Percentiles rank a stretch among this genome's conserved stretches.
Conservation (phyloP, 495 filamentous ascomycete species). For the Xylaria telfairii region DNA sequence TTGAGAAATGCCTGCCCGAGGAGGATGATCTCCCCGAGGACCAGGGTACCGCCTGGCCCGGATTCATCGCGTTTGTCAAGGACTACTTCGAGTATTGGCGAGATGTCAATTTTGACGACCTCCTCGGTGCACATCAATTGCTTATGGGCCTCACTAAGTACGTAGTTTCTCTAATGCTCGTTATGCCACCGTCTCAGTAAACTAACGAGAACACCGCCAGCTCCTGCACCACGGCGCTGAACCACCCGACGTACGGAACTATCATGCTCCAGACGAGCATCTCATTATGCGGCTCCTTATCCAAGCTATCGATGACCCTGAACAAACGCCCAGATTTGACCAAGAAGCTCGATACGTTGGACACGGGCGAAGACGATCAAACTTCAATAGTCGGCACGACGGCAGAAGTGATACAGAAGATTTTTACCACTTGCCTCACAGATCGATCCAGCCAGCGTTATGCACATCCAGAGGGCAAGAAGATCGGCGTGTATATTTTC, state of each 20-base stretch:
- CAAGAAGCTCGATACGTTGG: slow-evolving; percentile 58
- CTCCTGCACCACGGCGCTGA: slow-evolving; percentile 80
- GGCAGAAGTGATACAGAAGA: slow-evolving; percentile 84
- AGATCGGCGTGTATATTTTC: slow-evolving; percentile 85
- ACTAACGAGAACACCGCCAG: slow-evolving; percentile 46
- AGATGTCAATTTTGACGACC: slow-evolving; percentile 75
- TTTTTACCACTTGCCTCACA: slow-evolving; percentile 88
- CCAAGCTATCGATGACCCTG: slow-evolving; percentile 79
- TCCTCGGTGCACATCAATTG: slow-evolving; percentile 74
- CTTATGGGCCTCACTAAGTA: slow-evolving; percentile 77
- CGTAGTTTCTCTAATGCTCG: neutral
- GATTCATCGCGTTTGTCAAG: slow-evolving; percentile 77
- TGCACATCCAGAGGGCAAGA: slow-evolving; percentile 76
- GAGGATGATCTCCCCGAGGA: slow-evolving; percentile 52
- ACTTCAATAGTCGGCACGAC: slow-evolving; percentile 82
- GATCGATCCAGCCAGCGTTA: slow-evolving; percentile 71
- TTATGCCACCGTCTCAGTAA: slow-evolving; percentile 17
- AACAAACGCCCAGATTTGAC: slow-evolving; percentile 75
- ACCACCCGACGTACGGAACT: slow-evolving; percentile 76
- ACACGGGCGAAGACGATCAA: slow-evolving; percentile 59
- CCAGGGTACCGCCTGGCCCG: slow-evolving; percentile 69
- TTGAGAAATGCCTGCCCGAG: slow-evolving; percentile 62
- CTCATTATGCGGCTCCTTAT: slow-evolving; percentile 75
- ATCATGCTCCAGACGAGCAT: slow-evolving; percentile 79
- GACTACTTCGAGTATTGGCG: slow-evolving; percentile 80